Evolutionary conservation across 1,284 basidiomycete species (phyloP).

Genomic region (Chondrostereum purpureum): DNA sequence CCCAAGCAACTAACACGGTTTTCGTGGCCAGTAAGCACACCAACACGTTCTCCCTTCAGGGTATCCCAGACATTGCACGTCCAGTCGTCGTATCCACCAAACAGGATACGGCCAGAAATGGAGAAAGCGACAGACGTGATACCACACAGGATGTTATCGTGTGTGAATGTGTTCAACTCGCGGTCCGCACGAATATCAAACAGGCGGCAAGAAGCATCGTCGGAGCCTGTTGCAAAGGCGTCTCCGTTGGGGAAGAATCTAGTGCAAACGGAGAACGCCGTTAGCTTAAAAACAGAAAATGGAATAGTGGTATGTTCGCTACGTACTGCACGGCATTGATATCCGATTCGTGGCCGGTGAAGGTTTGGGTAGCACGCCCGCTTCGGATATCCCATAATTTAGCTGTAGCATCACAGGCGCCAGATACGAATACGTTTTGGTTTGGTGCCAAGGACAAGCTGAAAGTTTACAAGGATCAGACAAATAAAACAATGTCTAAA

Average conservation of each 20-base stretch:
- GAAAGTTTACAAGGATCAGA: conserved; percentile 13
- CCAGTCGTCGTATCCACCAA: conserved; percentile 99
- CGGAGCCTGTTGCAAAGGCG: conserved; percentile 97
- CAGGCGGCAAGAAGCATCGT: conserved; percentile 96
- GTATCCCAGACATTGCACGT: conserved; percentile 99
- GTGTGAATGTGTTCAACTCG: conserved; percentile 93
- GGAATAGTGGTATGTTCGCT: conserved; percentile 13
- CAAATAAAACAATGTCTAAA: no score
- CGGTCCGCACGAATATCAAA: conserved; percentile 98
- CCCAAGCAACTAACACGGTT: conserved; percentile 96
- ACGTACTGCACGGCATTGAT: conserved; percentile 97
- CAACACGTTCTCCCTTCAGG: conserved; percentile 94
- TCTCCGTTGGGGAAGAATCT: conserved; percentile 99
- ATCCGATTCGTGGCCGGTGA: conserved; percentile 97
- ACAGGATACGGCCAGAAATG: conserved; percentile 92
- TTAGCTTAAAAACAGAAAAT: conserved; percentile 13
- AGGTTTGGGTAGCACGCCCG: conserved; percentile 95
- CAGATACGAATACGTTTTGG: conserved; percentile 88
- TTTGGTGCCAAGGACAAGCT: conserved; percentile 92
- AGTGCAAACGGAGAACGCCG: conserved; percentile 9
- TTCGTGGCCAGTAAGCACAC: conserved; percentile 95
- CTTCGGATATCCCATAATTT: conserved; percentile 99
- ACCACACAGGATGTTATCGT: conserved; percentile 97
- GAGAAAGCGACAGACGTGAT: conserved; percentile 99
- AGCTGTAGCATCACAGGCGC: conserved; percentile 95